These are phyloP conservation scores for Marsdenia floribunda DNA, from an alignment of 257 asterid species.

Conservation along the genomic window DNA sequence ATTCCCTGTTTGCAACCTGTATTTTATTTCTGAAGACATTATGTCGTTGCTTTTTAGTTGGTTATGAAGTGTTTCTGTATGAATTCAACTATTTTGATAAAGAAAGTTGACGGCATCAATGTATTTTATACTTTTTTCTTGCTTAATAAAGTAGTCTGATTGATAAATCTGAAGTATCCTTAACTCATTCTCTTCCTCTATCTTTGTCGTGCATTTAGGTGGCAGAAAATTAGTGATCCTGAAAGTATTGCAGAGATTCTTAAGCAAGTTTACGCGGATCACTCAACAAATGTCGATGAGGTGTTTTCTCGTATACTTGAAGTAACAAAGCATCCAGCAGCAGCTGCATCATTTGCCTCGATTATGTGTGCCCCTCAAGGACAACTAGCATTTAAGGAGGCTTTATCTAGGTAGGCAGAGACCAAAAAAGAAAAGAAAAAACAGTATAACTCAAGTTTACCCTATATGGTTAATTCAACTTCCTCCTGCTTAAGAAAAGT, in stretches of 20 bases:
- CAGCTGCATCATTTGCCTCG: slow-evolving; percentile 90
- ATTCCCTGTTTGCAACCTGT: background rate
- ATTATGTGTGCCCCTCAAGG: slow-evolving; percentile 87
- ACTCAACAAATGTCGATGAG: slow-evolving; percentile 64
- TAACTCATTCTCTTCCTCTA: slow-evolving; percentile 1
- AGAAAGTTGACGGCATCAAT: slow-evolving; percentile 1
- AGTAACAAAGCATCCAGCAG: slow-evolving; percentile 87
- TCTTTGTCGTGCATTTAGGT: slow-evolving; percentile 35
- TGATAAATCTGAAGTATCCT: background rate
- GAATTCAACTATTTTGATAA: background rate
- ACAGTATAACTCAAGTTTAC: background rate
- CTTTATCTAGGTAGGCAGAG: slow-evolving; percentile 51
- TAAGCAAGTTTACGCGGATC: slow-evolving; percentile 87
- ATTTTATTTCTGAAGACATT: background rate
- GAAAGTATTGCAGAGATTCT: slow-evolving; percentile 67
- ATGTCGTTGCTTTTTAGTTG: background rate
- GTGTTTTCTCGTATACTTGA: slow-evolving; percentile 66
- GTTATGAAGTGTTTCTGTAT: background rate
- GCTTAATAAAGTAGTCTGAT: background rate
- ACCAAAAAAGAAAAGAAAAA: too few relatives aligned
- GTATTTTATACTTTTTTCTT: background rate
- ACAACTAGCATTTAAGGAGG: slow-evolving; percentile 59
- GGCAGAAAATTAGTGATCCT: slow-evolving; percentile 94
- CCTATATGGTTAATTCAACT: background rate
- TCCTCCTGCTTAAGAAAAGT: slow-evolving; percentile 1